phyloP scores from a whole-genome alignment of 1,284 basidiomycete species.

The Rugosomyces carneus region DNA sequence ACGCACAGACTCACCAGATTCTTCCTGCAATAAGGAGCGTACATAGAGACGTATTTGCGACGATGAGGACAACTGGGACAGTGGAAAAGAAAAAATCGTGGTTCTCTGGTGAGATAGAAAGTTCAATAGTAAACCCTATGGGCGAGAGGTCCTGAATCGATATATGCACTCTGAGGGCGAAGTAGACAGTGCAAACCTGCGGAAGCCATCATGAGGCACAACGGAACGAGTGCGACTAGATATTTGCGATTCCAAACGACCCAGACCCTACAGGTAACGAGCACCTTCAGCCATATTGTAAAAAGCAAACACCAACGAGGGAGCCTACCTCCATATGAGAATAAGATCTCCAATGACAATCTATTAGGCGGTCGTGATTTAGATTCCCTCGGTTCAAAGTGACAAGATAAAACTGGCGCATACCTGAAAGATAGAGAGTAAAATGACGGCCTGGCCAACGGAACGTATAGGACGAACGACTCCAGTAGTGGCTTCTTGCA shows the following conservation, averaged over 20 bases:
- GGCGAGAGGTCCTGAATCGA: background rate
- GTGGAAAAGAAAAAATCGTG: background rate
- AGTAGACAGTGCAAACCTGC: background rate
- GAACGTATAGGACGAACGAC: background rate
- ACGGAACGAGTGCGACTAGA: background rate
- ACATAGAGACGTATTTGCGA: constrained; percentile 5
- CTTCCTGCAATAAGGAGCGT: constrained; percentile 4
- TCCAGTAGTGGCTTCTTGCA: background rate
- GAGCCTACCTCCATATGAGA: background rate
- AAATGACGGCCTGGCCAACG: background rate
- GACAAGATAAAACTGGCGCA: background rate
- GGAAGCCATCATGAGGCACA: background rate
- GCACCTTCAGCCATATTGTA: background rate
- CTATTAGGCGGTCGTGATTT: background rate
- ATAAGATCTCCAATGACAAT: background rate
- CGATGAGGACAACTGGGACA: background rate
- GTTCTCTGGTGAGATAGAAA: background rate
- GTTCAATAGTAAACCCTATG: background rate
- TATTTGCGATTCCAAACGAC: background rate
- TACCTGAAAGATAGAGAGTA: background rate
- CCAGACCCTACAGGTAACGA: background rate
- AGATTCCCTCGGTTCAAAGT: background rate
- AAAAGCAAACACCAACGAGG: background rate
- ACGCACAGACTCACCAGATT: background rate
- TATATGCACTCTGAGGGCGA: background rate